Conservation (phyloP, 2,329 filamentous ascomycete species). For the Fusarium mexicanum region DNA sequence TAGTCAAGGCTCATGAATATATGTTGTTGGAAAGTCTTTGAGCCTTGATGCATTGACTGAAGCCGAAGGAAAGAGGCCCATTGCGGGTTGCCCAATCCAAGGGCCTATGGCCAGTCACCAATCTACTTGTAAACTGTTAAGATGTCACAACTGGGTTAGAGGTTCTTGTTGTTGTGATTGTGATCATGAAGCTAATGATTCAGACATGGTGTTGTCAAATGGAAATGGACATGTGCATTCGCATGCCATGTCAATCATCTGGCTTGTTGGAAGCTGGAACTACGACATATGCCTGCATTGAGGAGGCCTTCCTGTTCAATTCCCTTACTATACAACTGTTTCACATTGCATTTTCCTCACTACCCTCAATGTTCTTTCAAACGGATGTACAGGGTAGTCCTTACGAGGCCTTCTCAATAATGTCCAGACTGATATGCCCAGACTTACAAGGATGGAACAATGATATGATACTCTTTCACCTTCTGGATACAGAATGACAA, state of each 20-base stretch:
- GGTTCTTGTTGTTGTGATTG: neutral
- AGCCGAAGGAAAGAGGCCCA: too few species aligned
- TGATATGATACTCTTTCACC: neutral
- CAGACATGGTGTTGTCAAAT: rapidly evolving
- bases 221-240: neutral
- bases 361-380: rapidly evolving
- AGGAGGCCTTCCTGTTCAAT: rapidly evolving
- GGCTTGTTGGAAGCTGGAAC: too few species aligned
- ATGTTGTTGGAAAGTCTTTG: too few species aligned
- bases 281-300: too few species aligned
- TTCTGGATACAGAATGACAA: neutral
- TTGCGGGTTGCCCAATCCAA: too few species aligned
- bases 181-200: neutral
- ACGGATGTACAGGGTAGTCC: neutral
- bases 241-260: neutral
- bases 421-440: too few species aligned
- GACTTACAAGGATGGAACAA: neutral
- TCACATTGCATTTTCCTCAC: too few species aligned
- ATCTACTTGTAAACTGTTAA: rapidly evolving
- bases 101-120: too few species aligned
- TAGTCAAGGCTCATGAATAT: neutral
- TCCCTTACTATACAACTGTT: rapidly evolving
- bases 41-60: too few species aligned
- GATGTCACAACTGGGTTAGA: rapidly evolving
- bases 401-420: neutral